Evolutionary conservation across 2,329 filamentous ascomycete genomes (phyloP).

Genomic region (Chrysosporium queenslandicum): DNA sequence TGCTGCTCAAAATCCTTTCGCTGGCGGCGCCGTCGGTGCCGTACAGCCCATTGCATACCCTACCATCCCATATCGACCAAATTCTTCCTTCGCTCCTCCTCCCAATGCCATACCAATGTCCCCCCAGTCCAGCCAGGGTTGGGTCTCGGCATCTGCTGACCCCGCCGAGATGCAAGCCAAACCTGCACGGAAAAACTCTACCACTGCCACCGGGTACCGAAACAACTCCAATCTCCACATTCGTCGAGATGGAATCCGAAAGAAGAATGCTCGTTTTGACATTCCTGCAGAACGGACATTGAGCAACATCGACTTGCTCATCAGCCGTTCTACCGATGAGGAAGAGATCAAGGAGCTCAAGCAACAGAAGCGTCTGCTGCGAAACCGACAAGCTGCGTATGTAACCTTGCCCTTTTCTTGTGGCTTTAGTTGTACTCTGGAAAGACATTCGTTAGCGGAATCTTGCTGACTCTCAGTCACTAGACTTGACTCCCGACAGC

Average conservation of each 20-base stretch:
- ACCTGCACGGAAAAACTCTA: constrained; percentile 53
- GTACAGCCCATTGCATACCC: constrained; percentile 32
- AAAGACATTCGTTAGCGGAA: too few relatives aligned
- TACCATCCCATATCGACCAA: constrained; percentile 37
- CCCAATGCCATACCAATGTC: constrained; percentile 47
- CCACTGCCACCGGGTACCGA: constrained; percentile 51
- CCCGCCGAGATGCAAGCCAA: constrained; percentile 42
- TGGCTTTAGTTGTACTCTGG: too few relatives aligned
- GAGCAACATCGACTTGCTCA: constrained; percentile 87
- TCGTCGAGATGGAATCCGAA: constrained; percentile 80
- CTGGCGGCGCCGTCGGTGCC: constrained; percentile 35
- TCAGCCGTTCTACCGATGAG: constrained; percentile 69
- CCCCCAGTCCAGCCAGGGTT: constrained; percentile 52
- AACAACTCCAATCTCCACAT: constrained; percentile 61
- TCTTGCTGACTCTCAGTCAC: constrained; percentile 2
- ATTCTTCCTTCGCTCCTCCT: constrained; percentile 38
- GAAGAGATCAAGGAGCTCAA: constrained; percentile 96
- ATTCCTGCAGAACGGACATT: constrained; percentile 90
- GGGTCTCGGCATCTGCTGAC: constrained; percentile 41
- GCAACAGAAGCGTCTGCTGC: constrained; percentile 88
- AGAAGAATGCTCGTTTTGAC: constrained; percentile 98
- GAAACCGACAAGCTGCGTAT: constrained; percentile 95
- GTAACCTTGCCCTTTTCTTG: constrained; percentile 32
- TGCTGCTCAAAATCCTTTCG: constrained; percentile 28
- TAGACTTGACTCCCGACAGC: constrained; percentile 88